A percentile compares a stretch with the other conserved stretches of the same genome.
Evolutionary conservation across 208 protist species (phyloP).

Genomic region (Borovskyia barvae): DNA sequence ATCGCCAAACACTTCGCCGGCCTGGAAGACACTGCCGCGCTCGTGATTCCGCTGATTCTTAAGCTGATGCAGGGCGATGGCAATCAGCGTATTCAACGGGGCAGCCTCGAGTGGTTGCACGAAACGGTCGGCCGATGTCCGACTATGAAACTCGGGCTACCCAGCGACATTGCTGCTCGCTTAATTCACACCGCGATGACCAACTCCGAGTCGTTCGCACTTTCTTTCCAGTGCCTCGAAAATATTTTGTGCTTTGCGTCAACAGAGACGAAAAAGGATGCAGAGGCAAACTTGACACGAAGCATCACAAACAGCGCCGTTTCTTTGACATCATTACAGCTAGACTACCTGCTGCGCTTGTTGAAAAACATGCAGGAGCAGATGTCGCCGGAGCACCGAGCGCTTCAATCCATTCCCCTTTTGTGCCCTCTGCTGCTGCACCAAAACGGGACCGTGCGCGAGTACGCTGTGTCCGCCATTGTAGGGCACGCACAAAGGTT

Average conservation of each 20-base stretch:
- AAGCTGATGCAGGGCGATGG: constrained; percentile 31
- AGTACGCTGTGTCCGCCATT: constrained; percentile 27
- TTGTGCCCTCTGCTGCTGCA: constrained; percentile 43
- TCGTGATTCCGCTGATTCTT: constrained; percentile 41
- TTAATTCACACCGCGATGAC: constrained; percentile 22
- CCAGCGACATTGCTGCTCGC: constrained; percentile 16
- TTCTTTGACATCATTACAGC: constrained; percentile 11
- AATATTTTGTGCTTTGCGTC: constrained; percentile 21
- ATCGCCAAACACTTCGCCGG: constrained; percentile 32
- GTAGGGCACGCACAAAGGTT: constrained; percentile 19
- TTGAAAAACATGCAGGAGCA: constrained; percentile 26
- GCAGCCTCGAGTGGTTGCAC: constrained; percentile 24
- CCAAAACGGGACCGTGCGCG: constrained; percentile 13
- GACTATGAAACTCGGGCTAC: constrained; percentile 14
- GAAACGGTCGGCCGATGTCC: constrained; percentile 18
- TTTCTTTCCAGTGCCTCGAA: constrained; percentile 40
- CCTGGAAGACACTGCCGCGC: constrained; percentile 24
- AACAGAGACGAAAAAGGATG: constrained; percentile 23
- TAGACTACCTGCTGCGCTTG: constrained; percentile 23
- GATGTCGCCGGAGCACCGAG: constrained; percentile 40
- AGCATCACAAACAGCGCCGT: constrained; percentile 8
- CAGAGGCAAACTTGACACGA: constrained; percentile 19
- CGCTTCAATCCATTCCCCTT: constrained; percentile 37
- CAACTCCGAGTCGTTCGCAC: constrained; percentile 9
- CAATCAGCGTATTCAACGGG: constrained; percentile 25